Percentiles rank a stretch among this genome's conserved stretches.
phyloP scores from a whole-genome alignment of 129 eudicot species.

The Heracleum sosnowskyi region DNA sequence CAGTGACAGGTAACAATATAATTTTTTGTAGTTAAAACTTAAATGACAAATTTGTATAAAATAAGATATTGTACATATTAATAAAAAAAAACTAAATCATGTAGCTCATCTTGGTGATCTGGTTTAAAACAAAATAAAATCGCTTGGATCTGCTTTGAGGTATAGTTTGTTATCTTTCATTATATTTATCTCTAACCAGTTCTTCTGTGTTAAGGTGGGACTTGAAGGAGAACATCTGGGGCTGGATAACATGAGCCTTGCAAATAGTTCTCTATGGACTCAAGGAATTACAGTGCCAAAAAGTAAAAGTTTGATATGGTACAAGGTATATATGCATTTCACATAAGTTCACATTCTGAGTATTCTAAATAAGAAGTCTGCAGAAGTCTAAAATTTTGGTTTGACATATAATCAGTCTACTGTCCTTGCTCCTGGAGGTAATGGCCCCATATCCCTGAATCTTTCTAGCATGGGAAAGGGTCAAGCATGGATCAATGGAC shows the following conservation, averaged over 20 bases:
- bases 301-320: constrained; percentile 57
- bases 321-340: constrained; percentile 40
- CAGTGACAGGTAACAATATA: background rate
- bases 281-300: constrained; percentile 15
- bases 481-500: constrained; percentile 75
- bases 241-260: constrained; percentile 44
- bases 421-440: constrained; percentile 61
- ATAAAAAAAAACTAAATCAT: background rate
- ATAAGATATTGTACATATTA: background rate
- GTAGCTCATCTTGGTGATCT: background rate
- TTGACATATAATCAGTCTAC: constrained; percentile 35
- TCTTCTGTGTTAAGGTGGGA: constrained; percentile 52
- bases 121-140: background rate
- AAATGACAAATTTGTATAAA: background rate
- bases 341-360: background rate
- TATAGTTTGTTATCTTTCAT: constrained; percentile 9
- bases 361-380: background rate
- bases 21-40: background rate
- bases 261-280: constrained; percentile 66
- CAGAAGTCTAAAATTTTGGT: constrained; percentile 11
- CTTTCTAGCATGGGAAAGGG: constrained; percentile 83
- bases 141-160: background rate
- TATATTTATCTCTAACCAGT: background rate
- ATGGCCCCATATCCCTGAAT: constrained; percentile 55
- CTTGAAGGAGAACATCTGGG: constrained; percentile 69